phyloP scores from a whole-genome alignment of 805 yeast species.

The Saturnispora zaruensis region DNA sequence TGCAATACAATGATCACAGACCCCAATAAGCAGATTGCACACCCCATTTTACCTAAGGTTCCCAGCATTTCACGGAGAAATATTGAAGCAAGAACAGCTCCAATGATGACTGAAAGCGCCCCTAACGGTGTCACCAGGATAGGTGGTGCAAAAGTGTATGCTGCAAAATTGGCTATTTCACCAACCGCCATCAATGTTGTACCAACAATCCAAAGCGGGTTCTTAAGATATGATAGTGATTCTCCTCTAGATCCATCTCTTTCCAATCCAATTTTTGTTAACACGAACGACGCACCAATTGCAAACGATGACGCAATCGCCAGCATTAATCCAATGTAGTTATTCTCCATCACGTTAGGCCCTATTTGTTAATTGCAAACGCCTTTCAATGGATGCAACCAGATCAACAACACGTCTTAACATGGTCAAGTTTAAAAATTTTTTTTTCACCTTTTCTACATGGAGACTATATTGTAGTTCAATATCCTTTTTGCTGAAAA shows the following conservation, averaged over 20 bases:
- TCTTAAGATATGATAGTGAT: conserved; percentile 68
- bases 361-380: not conserved
- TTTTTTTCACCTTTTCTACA: not conserved
- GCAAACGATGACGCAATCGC: conserved; percentile 85
- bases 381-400: not conserved
- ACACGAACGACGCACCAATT: conserved; percentile 82
- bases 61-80: conserved; percentile 84
- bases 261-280: conserved; percentile 79
- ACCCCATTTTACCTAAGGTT: conserved; percentile 81
- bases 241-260: conserved; percentile 58
- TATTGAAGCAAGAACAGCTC: conserved; percentile 81
- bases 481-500: not conserved
- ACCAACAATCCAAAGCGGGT: conserved; percentile 94
- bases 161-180: conserved; percentile 87
- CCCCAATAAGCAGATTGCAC: conserved; percentile 84
- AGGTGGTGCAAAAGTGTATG: conserved; percentile 92
- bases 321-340: conserved; percentile 79
- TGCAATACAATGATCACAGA: conserved; percentile 81
- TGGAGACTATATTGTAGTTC: not conserved
- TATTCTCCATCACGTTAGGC: conserved; percentile 51
- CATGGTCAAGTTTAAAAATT: too few relatives aligned
- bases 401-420: not conserved
- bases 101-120: conserved; percentile 82
- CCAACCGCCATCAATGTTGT: conserved; percentile 86
- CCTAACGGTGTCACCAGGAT: conserved; percentile 88